A percentile compares a stretch with the other conserved stretches of the same genome.
Conservation (phyloP, 2,329 filamentous ascomycete genomes). For the Tolypocladium tundrense region DNA sequence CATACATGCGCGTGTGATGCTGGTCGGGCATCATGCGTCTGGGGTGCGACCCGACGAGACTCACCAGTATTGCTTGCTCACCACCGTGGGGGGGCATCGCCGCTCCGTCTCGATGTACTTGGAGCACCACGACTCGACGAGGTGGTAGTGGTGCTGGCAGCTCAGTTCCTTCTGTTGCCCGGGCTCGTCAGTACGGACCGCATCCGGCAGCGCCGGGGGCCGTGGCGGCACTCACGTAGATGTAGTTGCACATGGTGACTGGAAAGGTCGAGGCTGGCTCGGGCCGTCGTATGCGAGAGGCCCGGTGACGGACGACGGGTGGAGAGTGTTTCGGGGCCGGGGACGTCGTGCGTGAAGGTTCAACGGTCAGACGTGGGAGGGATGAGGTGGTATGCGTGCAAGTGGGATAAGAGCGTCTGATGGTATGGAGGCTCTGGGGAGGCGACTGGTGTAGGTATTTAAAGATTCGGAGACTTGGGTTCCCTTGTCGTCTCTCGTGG, state of each 20-base stretch:
- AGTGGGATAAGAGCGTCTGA: neutral
- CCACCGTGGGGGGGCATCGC: conserved; percentile 30
- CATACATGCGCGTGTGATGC: neutral
- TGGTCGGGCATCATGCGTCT: neutral
- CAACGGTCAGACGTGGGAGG: neutral
- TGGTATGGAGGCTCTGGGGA: neutral
- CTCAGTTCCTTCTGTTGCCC: conserved; percentile 35
- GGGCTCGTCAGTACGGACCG: neutral
- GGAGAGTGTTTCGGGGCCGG: neutral
- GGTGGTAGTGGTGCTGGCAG: conserved; percentile 40
- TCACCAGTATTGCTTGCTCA: conserved; percentile 36
- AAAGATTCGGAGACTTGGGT: neutral
- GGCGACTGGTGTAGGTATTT: neutral
- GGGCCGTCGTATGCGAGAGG: neutral
- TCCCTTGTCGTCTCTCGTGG: neutral
- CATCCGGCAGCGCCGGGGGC: neutral
- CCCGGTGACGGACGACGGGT: neutral
- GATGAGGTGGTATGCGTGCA: neutral
- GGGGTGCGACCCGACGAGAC: conserved; percentile 8
- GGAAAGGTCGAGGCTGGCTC: neutral
- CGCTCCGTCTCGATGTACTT: conserved; percentile 34
- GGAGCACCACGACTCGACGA: conserved; percentile 34
- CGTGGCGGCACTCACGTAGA: conserved; percentile 26
- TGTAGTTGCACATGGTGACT: conserved; percentile 39
- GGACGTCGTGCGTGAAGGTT: neutral